phyloP scores from a whole-genome alignment of 148 eudicot species.

The Cornus florida region DNA sequence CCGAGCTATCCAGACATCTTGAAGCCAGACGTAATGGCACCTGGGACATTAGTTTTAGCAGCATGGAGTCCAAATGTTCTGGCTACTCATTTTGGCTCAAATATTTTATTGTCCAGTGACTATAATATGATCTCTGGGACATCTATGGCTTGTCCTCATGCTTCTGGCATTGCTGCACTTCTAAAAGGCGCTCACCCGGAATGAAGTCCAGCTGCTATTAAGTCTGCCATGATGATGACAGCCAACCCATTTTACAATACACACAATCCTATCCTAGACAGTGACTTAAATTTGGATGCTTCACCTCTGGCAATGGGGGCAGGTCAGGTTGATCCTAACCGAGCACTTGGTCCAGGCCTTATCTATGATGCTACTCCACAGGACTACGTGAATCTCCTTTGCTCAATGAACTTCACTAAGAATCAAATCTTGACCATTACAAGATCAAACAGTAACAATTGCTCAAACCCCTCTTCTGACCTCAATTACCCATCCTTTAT shows the following conservation, averaged over 20 bases:
- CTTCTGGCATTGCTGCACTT: slow-evolving; percentile 32
- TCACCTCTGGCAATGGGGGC: slow-evolving; percentile 32
- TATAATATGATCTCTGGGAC: slow-evolving; percentile 28
- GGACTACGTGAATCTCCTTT: slow-evolving; percentile 24
- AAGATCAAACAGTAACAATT: slow-evolving; percentile 12
- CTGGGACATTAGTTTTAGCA: slow-evolving; percentile 35
- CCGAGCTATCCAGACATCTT: slow-evolving; percentile 25
- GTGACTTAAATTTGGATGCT: background rate
- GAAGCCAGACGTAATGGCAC: slow-evolving; percentile 43
- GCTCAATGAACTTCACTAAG: slow-evolving; percentile 26
- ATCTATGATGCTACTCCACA: slow-evolving; percentile 27
- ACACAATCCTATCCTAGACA: slow-evolving; percentile 10
- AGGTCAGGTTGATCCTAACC: slow-evolving; percentile 31
- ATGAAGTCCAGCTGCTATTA: slow-evolving; percentile 35
- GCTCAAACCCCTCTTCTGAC: slow-evolving; percentile 21
- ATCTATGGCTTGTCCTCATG: slow-evolving; percentile 40
- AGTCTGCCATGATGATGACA: slow-evolving; percentile 34
- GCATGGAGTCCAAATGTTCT: slow-evolving; percentile 7
- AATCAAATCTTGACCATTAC: slow-evolving; percentile 22
- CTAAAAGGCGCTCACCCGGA: slow-evolving; percentile 29
- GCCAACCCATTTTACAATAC: slow-evolving; percentile 27
- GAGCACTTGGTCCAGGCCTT: slow-evolving; percentile 29
- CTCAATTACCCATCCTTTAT: slow-evolving; percentile 38
- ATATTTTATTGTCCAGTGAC: slow-evolving; percentile 7
- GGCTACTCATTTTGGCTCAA: background rate